Evolutionary conservation across 164 flowering plant genomes (phyloP).

Genomic region (Santalum album): DNA sequence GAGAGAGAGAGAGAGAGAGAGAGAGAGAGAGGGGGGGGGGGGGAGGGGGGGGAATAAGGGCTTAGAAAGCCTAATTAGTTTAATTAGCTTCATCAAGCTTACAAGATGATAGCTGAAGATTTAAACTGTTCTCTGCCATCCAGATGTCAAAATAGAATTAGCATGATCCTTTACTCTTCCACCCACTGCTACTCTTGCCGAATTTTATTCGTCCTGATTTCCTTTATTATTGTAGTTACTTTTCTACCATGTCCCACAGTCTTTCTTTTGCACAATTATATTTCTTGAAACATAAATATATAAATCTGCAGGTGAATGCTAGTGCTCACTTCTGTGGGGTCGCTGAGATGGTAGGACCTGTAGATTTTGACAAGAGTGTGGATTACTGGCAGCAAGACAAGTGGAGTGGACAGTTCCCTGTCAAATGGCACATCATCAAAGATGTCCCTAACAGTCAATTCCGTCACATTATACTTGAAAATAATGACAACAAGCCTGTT

Average conservation of each 20-base stretch:
- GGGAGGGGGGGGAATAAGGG: too few relatives aligned
- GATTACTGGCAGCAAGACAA: conserved; percentile 97
- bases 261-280: background rate
- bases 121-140: too few relatives aligned
- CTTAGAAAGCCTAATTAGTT: too few relatives aligned
- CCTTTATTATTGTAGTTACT: background rate
- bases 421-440: conserved; percentile 88
- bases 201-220: background rate
- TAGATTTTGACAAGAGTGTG: conserved; percentile 81
- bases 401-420: conserved; percentile 95
- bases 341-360: conserved; percentile 93
- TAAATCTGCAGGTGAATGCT: conserved; percentile 71
- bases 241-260: too few relatives aligned
- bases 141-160: too few relatives aligned
- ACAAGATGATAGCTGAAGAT: too few relatives aligned
- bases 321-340: conserved; percentile 97
- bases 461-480: conserved; percentile 80
- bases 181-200: background rate
- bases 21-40: too few relatives aligned
- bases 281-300: background rate
- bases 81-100: too few relatives aligned
- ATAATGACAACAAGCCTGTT: conserved; percentile 95
- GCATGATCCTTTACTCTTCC: background rate
- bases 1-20: too few relatives aligned
- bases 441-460: conserved; percentile 89